Evolutionary conservation across 139 green algal species (phyloP).

Genomic region (Diplosphaera chodatii): DNA sequence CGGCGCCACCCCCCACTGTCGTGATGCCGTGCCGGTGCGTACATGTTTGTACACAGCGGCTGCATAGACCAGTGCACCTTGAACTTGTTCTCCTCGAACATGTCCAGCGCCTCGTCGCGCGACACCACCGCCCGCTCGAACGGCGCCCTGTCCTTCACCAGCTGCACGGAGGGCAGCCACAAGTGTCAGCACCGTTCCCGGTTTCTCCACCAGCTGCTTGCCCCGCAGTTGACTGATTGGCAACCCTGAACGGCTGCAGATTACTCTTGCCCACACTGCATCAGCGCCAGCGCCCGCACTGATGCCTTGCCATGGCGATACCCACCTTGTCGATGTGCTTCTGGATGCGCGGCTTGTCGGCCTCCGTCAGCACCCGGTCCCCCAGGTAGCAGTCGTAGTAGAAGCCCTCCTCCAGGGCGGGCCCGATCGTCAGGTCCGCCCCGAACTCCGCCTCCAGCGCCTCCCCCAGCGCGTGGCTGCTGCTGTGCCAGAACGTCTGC

Average conservation of each 20-base stretch:
- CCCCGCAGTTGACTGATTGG: too few relatives aligned
- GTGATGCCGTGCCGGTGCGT: too few relatives aligned
- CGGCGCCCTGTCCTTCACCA: constrained; percentile 80
- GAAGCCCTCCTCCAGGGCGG: constrained; percentile 91
- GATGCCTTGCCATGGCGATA: too few relatives aligned
- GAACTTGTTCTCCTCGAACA: constrained; percentile 99
- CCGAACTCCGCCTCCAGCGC: constrained; percentile 92
- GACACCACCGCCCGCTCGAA: constrained; percentile 91
- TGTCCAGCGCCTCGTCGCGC: constrained; percentile 85
- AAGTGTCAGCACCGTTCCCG: too few relatives aligned
- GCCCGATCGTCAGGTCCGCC: constrained; percentile 94
- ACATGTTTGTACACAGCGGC: not conserved
- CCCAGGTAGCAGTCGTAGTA: constrained; percentile 98
- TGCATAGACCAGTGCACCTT: constrained; percentile 51
- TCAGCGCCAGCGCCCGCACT: too few relatives aligned
- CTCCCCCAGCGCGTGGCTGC: constrained; percentile 88
- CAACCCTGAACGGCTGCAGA: too few relatives aligned
- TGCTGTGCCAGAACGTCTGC: constrained; percentile 96
- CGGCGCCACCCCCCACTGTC: too few relatives aligned
- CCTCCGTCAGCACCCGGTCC: constrained; percentile 67
- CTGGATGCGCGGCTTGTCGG: constrained; percentile 66
- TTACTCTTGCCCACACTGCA: too few relatives aligned
- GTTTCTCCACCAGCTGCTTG: too few relatives aligned
- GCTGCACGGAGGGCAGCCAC: constrained; percentile 14
- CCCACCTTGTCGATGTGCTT: constrained; percentile 63